Base-by-base conservation (phyloP, 805 yeast species). In the Saccharomycopsis schoenii region DNA sequence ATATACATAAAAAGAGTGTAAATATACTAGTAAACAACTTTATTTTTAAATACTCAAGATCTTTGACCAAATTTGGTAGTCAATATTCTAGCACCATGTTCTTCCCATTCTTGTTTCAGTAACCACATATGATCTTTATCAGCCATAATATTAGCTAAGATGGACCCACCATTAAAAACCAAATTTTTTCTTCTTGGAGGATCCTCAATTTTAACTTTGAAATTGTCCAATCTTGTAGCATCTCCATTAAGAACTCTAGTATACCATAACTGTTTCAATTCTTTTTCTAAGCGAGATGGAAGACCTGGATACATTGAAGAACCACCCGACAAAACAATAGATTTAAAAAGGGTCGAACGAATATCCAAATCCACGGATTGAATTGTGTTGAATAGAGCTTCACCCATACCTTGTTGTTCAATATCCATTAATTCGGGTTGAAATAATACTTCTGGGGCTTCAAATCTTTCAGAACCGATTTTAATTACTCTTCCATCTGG, bases 101-200 rank as follows among this genome's bases (percentile, higher is more conserved):
- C 99, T 72, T 90, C 94, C 98, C 98, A 94, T 76, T 94, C 99
- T 72, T 88, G 90, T 72, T 88, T 92, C 59, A 89, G 79, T 67
- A 94, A 83, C 99, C 99, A 94, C 96, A 94, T 89, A 70, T 92
- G 97, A 67, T 92, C 97, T 74, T 93, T 94, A 73, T 92, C 97
- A 56, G 96, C 96, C 98, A 94, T 94, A 67, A 94, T 93, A 71
- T 88, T 90, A 40, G 99, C 98, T 71, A 94, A 80, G 21, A 94
- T 98, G 4, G 98, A 98, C 68, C 99, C 99, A 68, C 99, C 99
- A 67, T 93, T 85, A 75, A 94, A 94, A 41, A 94, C 99, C 97
- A 94, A 93, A 74, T 94, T 97, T 73, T 92, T 88, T 80, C 99
- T 90, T 79, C 98, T 84, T 67, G 99, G 99, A 51, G 99, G 98